phyloP scores from a whole-genome alignment of 139 green algal species.

The Micractinium conductrix region DNA sequence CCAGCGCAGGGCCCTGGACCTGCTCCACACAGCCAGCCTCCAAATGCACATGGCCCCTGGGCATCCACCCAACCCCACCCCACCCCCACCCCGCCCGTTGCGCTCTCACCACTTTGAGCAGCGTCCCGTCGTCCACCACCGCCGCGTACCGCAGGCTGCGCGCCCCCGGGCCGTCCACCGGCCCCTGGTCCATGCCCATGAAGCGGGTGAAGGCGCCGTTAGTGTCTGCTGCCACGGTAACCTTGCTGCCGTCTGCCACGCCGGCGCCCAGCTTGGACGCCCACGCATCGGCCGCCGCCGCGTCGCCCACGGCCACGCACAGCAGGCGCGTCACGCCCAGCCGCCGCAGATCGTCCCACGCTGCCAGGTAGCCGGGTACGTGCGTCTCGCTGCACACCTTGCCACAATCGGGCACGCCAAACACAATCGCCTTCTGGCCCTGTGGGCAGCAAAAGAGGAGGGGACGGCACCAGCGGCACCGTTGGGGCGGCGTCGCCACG shows the following conservation, averaged over 20 bases:
- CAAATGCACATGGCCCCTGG: too few relatives aligned
- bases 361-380: constrained; percentile 51
- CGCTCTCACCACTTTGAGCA: constrained; percentile 54
- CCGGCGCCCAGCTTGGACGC: constrained; percentile 30
- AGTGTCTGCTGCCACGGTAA: constrained; percentile 36
- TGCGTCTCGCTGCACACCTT: constrained; percentile 58
- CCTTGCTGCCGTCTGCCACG: constrained; percentile 26
- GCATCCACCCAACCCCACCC: not conserved
- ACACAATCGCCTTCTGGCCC: constrained; percentile 50
- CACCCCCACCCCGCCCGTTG: not conserved
- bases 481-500: too few relatives aligned
- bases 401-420: constrained; percentile 65
- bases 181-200: constrained; percentile 47
- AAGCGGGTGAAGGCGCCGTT: constrained; percentile 42
- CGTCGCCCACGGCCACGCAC: constrained; percentile 45
- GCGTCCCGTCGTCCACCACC: constrained; percentile 49
- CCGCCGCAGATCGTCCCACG: constrained; percentile 45
- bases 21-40: too few relatives aligned
- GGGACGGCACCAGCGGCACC: too few relatives aligned
- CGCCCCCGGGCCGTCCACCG: not conserved
- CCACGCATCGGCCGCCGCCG: constrained; percentile 46
- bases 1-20: not conserved
- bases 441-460: too few relatives aligned
- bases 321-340: constrained; percentile 49
- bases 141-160: constrained; percentile 43